Conservation (phyloP, 2,329 filamentous ascomycete species). For the Aschersonia sp. region DNA sequence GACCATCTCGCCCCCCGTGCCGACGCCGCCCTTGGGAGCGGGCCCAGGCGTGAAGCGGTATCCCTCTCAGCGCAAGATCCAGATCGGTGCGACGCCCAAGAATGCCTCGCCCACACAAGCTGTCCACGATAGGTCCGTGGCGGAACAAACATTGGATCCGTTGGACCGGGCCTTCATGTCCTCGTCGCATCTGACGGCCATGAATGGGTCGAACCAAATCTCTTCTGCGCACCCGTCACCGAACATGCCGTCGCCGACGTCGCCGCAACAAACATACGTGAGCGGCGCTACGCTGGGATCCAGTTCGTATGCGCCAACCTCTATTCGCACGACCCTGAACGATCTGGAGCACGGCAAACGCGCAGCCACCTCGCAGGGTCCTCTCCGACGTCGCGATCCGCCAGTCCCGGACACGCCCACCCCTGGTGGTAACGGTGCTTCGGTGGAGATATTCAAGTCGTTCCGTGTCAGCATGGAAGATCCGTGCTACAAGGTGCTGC, state of each 20-base stretch:
- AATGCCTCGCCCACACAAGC: conserved; percentile 62
- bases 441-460: conserved; percentile 95
- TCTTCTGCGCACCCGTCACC: conserved; percentile 43
- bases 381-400: conserved; percentile 45
- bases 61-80: conserved; percentile 63
- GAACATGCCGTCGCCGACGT: conserved; percentile 58
- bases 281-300: conserved; percentile 44
- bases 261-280: conserved; percentile 38
- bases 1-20: conserved; percentile 37
- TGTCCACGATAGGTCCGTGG: conserved; percentile 50
- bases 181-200: conserved; percentile 55
- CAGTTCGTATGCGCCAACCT: conserved; percentile 43
- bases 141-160: conserved; percentile 53
- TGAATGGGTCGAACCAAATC: conserved; percentile 49
- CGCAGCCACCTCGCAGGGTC: conserved; percentile 11
- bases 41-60: conserved; percentile 48
- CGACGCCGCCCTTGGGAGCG: conserved; percentile 37
- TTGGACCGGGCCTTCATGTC: conserved; percentile 49
- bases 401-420: conserved; percentile 50
- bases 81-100: conserved; percentile 59
- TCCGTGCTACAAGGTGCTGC: conserved; percentile 91
- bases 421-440: conserved; percentile 38
- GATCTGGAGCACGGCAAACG: conserved; percentile 28
- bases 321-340: conserved; percentile 39
- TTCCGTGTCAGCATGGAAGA: conserved; percentile 98